Evolutionary conservation across 202 grass and related monocot genomes (phyloP), one percentile per base, ranked within the genome.

Genomic region (Sporobolus alterniflorus): DNA sequence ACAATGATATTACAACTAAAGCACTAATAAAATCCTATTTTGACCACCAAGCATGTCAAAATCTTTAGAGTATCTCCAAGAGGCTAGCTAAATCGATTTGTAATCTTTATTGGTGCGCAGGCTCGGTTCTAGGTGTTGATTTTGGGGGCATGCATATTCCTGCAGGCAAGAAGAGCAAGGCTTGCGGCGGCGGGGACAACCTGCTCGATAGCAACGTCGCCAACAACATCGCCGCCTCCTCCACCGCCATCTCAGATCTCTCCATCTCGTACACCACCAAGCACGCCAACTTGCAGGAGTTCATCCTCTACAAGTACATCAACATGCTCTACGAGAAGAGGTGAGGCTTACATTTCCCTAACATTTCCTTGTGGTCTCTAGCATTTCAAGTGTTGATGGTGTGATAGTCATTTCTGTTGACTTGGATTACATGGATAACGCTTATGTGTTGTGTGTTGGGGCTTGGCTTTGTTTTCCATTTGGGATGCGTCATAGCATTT

Each of bases 321-420:
- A 91, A 99, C 46, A 85, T 80, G 22, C 96, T 99, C 78, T 92
- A 99, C 65, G 96, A 99, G 84, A 99, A 99, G 87, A 93, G 92
- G 92, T 94, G 41, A 31, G 7, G 30, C 9, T n/a, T 60, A 7
- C 34, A 9, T 21, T 34, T 64, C 33, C 67, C 49, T 75, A 21
- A 14, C 74, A 40, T 72, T 31, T 36, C 39, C 36, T 25, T 26
- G 9, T 74, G 44, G 25, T 5, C 31, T 29, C 5, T 40, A 11
- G n/a, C 34, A 62, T 72, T 50, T 59, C 39, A 9, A 54, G 5
- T 48, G 29, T 24, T 67, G 39, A 39, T 34, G 13, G 34, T 6
- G 25, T 28, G 59, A 14, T 14, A 14, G 24, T 13, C 55, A 65
- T 85, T 65, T 65, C 55, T 42, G 24, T 79, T 74, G 40, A 22